Conservation (phyloP, 768 basidiomycete species). For the Myochromella boudieri region DNA sequence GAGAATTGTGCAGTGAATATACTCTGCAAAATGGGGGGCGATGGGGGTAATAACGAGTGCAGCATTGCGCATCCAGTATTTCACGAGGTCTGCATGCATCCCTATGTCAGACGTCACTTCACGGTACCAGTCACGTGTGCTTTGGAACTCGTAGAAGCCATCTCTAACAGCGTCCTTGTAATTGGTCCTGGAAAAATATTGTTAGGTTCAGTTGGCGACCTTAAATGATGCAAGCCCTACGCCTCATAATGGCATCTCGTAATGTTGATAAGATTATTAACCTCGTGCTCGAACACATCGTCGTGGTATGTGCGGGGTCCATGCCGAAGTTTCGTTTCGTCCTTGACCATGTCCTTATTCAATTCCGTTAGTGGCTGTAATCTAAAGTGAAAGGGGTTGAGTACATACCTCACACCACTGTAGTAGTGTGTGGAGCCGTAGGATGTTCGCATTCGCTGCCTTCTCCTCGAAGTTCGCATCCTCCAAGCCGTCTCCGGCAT, state of each 20-base stretch:
- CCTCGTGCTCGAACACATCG: constrained; percentile 85
- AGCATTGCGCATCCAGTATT: constrained; percentile 82
- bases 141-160: constrained; percentile 95
- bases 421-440: constrained; percentile 87
- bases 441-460: constrained; percentile 94
- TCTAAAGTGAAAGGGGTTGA: not conserved
- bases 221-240: constrained; percentile 44
- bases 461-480: constrained; percentile 99
- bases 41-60: constrained; percentile 82
- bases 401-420: constrained; percentile 83
- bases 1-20: constrained; percentile 80
- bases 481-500: constrained; percentile 96
- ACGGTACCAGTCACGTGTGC: constrained; percentile 92
- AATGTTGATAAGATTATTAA: constrained; percentile 80
- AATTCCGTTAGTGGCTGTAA: constrained; percentile 7
- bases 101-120: constrained; percentile 86
- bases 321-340: constrained; percentile 66
- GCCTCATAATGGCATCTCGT: constrained; percentile 79
- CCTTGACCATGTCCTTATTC: constrained; percentile 75
- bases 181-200: constrained; percentile 59
- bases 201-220: not conserved
- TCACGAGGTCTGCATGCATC: constrained; percentile 89
- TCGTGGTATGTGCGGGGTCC: constrained; percentile 86
- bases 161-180: constrained; percentile 96
- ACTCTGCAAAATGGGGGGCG: constrained; percentile 92